Conservation (phyloP, 352 stramenopile genomes). For the Phytopythium boreale region DNA sequence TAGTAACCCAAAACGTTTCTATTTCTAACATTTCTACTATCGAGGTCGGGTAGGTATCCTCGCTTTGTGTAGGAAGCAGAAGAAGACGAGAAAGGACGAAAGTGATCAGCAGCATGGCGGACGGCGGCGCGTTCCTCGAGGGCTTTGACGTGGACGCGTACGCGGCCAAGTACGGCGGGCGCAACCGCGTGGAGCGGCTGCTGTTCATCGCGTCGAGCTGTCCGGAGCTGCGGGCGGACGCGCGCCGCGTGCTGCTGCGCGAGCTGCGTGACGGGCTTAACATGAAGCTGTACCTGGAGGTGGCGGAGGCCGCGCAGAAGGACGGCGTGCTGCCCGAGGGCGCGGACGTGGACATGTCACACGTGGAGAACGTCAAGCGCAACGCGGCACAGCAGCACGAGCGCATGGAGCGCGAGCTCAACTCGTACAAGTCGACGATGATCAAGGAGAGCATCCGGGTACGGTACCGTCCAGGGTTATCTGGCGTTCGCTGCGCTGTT, state of each 20-base stretch:
- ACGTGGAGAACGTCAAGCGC: conserved; percentile 66
- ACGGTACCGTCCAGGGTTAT: no score
- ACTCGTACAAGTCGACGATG: conserved; percentile 91
- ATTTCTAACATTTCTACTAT: no score
- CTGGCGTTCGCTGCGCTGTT: no score
- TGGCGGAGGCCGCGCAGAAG: conserved; percentile 34
- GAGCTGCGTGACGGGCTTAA: conserved; percentile 67
- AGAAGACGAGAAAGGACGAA: conserved; percentile 7
- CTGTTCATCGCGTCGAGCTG: conserved; percentile 62
- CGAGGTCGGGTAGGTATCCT: no score
- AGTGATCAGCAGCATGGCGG: conserved; percentile 1
- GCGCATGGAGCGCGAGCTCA: conserved; percentile 83
- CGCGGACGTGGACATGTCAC: conserved; percentile 32
- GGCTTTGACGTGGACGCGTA: conserved; percentile 83
- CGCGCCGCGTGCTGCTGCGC: conserved; percentile 43
- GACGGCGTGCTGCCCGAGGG: conserved; percentile 30
- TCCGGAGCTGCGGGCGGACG: conserved; percentile 43
- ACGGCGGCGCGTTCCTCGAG: conserved; percentile 22
- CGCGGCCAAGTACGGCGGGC: conserved; percentile 78
- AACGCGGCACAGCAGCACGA: conserved; percentile 70
- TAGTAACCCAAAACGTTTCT: conserved; percentile 5
- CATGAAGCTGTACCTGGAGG: conserved; percentile 66
- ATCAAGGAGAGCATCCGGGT: conserved; percentile 91
- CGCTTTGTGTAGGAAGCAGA: neutral
- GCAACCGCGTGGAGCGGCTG: conserved; percentile 73